A percentile compares a stretch with the other conserved stretches of the same genome.
Conservation (phyloP, 1,284 basidiomycete genomes). For the Pyrrhoderma noxium region DNA sequence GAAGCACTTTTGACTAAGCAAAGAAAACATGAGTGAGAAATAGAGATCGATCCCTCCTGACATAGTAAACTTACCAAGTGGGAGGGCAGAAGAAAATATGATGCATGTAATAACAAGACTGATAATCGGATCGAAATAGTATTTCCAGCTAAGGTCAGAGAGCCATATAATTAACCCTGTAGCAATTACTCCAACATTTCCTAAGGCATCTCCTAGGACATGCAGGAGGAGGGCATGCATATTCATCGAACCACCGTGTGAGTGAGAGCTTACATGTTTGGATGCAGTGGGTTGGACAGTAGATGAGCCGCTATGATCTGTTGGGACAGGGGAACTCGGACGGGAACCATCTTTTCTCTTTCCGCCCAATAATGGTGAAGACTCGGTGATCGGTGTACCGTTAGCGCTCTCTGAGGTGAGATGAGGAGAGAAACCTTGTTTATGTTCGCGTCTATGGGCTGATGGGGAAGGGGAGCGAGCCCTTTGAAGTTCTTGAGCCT, state of each 20-base stretch:
- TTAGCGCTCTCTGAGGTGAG: not conserved
- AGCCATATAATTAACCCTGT: constrained; percentile 93
- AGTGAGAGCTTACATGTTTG: constrained; percentile 35
- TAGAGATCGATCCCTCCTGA: constrained; percentile 9
- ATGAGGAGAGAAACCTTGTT: not conserved
- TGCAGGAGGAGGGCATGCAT: constrained; percentile 94
- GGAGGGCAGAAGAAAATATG: constrained; percentile 93
- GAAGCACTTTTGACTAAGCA: constrained; percentile 78
- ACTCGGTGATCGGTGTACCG: constrained; percentile 1
- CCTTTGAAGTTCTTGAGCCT: constrained; percentile 74
- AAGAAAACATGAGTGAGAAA: constrained; percentile 17
- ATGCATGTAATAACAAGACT: constrained; percentile 93
- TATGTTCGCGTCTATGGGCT: not conserved
- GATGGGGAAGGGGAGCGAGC: constrained; percentile 40
- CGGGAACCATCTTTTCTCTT: constrained; percentile 16
- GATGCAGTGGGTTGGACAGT: not conserved
- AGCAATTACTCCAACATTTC: constrained; percentile 95
- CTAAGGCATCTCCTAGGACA: constrained; percentile 93
- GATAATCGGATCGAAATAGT: constrained; percentile 92
- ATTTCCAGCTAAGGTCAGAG: constrained; percentile 69
- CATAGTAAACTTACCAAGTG: constrained; percentile 59
- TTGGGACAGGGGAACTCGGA: constrained; percentile 16
- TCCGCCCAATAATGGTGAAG: constrained; percentile 8
- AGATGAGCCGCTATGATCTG: constrained; percentile 7
- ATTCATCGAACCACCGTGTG: constrained; percentile 85